Evolutionary conservation across 352 stramenopile species (phyloP).

Genomic region (Phytopythium mirpurense): DNA sequence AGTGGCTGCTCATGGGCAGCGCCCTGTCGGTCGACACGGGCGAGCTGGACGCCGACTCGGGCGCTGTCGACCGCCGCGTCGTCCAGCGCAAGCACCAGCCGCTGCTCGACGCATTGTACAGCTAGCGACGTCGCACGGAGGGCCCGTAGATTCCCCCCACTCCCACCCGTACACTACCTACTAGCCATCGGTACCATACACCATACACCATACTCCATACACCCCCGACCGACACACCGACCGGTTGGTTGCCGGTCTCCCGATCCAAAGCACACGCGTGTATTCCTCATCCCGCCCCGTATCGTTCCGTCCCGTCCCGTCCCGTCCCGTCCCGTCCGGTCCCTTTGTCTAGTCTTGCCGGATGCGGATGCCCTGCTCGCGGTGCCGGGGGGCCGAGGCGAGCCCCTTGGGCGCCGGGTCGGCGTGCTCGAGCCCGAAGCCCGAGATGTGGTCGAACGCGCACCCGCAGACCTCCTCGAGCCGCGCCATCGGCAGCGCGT

Average conservation of each 20-base stretch:
- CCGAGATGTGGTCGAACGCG: conserved; percentile 46
- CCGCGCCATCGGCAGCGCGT: conserved; percentile 51
- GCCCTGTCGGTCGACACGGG: conserved; percentile 61
- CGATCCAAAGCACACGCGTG: too few species aligned
- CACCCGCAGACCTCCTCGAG: conserved; percentile 53
- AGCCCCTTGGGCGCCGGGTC: conserved; percentile 33
- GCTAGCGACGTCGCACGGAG: too few species aligned
- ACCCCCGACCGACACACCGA: too few species aligned
- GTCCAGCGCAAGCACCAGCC: conserved; percentile 72
- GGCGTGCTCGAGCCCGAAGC: conserved; percentile 69
- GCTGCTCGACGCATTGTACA: conserved; percentile 73
- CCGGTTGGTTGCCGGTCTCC: too few species aligned
- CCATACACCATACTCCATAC: too few species aligned
- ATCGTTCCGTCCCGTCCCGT: too few species aligned
- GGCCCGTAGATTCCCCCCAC: too few species aligned
- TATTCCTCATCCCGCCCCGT: not conserved
- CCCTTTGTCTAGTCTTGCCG: conserved; percentile 61
- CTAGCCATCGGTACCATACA: conserved; percentile 2
- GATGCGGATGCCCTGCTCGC: conserved; percentile 83
- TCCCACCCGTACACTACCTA: conserved; percentile 1
- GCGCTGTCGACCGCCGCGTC: conserved; percentile 47
- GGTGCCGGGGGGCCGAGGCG: conserved; percentile 16
- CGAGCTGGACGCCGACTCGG: conserved; percentile 63
- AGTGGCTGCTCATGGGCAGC: conserved; percentile 77
- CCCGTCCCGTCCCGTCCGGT: too few species aligned